Base-by-base conservation (phyloP, 148 eudicot genomes). In the Rhododendron kiyosumense region DNA sequence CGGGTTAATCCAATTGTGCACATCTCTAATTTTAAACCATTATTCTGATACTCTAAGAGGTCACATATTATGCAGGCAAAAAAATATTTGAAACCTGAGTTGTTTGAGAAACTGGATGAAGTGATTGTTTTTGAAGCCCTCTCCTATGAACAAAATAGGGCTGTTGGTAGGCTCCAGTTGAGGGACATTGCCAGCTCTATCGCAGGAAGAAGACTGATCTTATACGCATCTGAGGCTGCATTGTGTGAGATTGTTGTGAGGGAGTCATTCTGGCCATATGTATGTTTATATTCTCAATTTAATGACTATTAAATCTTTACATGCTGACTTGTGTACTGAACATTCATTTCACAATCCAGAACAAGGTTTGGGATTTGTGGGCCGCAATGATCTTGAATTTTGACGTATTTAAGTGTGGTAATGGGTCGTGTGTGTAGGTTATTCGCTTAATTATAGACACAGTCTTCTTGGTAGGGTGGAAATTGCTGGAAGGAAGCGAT, bases 81-180 rank as follows among this genome's bases (percentile, higher is more conserved):
- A 76, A 76, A 22, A 34, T 38, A 7, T 36, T 38, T 76, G 48
- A 76, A 34, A 76, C 46, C 45, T 15, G 79, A 76, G 45, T 76
- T 76, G 79, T 76, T 76, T 15, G 79, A 76, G n/a, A 76, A 76
- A 34, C 48, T 76, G 46, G 79, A 76, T 76, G 79, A 76, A 15
- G 79, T 76, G 79, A 36, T 76, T 17, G n/a, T 36, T 2, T 76
- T 76, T 2, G 5, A 34, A 0, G 7, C 10, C 45, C 22, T n/a
- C 20, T 20, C 46, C n/a, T 22, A 2, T 8, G 48, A 13, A 18
- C 46, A 36, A 8, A 6, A 0, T 34, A 76, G 36, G 79, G 26
- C 45, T 76, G 24, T 34, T 34, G 10, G 22, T 8, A 76, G 48
- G 79, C 79, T 76, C 79, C 79, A 34, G 46, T 48, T 38, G 22